These are phyloP conservation scores for Xanthoconium purpureum DNA, from an alignment of 768 basidiomycete genomes.

Conservation along the genomic window DNA sequence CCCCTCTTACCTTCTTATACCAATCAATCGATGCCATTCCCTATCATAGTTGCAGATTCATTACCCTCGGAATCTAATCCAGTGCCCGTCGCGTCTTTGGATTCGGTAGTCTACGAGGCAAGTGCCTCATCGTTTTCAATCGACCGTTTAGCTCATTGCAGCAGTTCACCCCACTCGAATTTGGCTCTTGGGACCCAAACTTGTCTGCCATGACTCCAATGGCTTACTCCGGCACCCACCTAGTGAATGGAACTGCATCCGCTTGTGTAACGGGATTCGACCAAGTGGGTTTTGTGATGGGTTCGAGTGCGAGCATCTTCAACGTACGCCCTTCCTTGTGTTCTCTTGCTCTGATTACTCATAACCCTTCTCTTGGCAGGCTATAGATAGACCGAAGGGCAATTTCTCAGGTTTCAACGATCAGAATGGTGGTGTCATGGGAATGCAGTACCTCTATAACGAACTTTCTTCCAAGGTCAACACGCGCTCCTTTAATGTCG, in stretches of 20 bases:
- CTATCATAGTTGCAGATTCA: slow-evolving; percentile 61
- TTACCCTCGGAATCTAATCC: slow-evolving; percentile 43
- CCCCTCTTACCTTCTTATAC: slow-evolving; percentile 50
- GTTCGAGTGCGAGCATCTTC: slow-evolving; percentile 68
- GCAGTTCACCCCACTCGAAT: slow-evolving; percentile 61
- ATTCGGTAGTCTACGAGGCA: slow-evolving; percentile 60
- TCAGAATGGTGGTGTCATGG: slow-evolving; percentile 11
- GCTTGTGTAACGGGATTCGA: slow-evolving; percentile 75
- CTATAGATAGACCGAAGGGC: slow-evolving; percentile 42
- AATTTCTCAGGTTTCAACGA: slow-evolving; percentile 28
- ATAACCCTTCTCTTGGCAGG: slow-evolving; percentile 38
- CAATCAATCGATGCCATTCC: slow-evolving; percentile 55
- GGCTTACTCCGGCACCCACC: slow-evolving; percentile 60
- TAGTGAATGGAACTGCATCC: slow-evolving; percentile 56
- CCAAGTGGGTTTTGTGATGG: slow-evolving; percentile 71
- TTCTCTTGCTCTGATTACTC: not conserved
- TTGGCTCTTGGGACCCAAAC: slow-evolving; percentile 71
- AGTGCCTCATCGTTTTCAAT: slow-evolving; percentile 14
- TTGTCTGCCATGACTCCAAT: slow-evolving; percentile 69
- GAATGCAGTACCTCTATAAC: slow-evolving; percentile 47
- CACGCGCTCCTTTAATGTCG: slow-evolving; percentile 55
- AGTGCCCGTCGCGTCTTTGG: slow-evolving; percentile 38
- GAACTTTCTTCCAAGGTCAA: slow-evolving; percentile 45
- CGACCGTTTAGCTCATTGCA: not conserved
- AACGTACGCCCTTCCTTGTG: slow-evolving; percentile 38